phyloP scores from a whole-genome alignment of 1,139 yeast species.

The Diutina pseudorugosa region DNA sequence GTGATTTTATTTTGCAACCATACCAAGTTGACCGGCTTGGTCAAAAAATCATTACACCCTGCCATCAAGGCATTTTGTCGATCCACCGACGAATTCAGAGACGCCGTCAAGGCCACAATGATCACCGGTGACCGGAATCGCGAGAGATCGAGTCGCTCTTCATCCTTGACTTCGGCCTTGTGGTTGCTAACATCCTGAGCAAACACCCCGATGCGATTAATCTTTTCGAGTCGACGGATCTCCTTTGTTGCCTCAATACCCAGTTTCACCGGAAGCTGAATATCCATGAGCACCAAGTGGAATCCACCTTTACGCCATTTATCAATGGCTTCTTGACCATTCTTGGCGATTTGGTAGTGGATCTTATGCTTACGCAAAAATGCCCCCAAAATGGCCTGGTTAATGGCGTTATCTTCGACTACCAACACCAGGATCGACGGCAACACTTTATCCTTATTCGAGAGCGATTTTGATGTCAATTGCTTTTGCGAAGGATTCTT shows the following conservation, averaged over 20 bases:
- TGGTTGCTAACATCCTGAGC: conserved; percentile 30
- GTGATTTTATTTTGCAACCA: conserved; percentile 93
- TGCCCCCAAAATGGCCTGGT: conserved; percentile 88
- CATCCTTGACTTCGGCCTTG: conserved; percentile 17
- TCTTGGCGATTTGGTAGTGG: conserved; percentile 75
- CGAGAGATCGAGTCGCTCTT: conserved; percentile 43
- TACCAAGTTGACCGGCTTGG: conserved; percentile 91
- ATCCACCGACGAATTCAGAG: conserved; percentile 71
- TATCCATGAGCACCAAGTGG: conserved; percentile 88
- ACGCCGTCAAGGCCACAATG: conserved; percentile 91
- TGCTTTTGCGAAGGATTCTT: neutral
- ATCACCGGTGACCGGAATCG: conserved; percentile 83
- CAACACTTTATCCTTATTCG: conserved; percentile 27
- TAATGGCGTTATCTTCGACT: conserved; percentile 92
- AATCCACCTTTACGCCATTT: conserved; percentile 90
- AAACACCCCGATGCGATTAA: conserved; percentile 75
- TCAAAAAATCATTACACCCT: conserved; percentile 91
- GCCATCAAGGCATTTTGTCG: conserved; percentile 87
- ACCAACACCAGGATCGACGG: conserved; percentile 86
- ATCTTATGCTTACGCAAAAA: conserved; percentile 79
- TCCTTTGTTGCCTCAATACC: conserved; percentile 91
- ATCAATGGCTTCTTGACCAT: conserved; percentile 86
- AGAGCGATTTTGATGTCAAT: neutral
- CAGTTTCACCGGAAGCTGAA: conserved; percentile 85
- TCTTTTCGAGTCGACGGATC: conserved; percentile 69